These are phyloP conservation scores for Cutaneotrichosporon sp. DNA, from an alignment of 1,284 basidiomycete species.

Conservation along the genomic window DNA sequence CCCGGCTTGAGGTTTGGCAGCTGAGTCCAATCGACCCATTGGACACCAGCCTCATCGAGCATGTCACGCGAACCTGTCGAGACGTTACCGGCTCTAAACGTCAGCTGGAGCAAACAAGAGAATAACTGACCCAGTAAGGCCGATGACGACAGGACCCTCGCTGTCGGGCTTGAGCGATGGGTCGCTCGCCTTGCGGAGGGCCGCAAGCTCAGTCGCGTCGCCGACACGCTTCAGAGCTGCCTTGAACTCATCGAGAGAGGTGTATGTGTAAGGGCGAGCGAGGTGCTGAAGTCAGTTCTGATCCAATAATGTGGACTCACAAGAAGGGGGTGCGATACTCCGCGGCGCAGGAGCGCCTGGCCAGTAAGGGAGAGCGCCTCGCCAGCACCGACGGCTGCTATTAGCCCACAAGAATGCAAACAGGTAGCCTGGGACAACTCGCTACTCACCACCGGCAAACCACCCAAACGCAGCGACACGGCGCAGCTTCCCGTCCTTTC, in stretches of 20 bases:
- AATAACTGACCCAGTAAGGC: slow-evolving; percentile 66
- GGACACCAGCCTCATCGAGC: slow-evolving; percentile 64
- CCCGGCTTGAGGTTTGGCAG: slow-evolving; percentile 55
- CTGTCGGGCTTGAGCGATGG: slow-evolving; percentile 19
- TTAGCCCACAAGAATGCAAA: slow-evolving; percentile 1
- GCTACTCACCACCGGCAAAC: slow-evolving; percentile 69
- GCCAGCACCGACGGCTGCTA: slow-evolving; percentile 69
- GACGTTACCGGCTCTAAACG: slow-evolving; percentile 66
- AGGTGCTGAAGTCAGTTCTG: slow-evolving; percentile 56
- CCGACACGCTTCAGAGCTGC: slow-evolving; percentile 60
- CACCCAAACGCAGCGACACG: slow-evolving; percentile 82
- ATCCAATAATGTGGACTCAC: slow-evolving; percentile 49
- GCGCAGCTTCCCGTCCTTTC: slow-evolving; percentile 53
- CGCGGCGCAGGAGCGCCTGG: slow-evolving; percentile 67
- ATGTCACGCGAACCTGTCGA: slow-evolving; percentile 68
- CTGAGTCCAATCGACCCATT: slow-evolving; percentile 57
- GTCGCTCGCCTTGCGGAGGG: slow-evolving; percentile 2
- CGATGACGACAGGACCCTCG: slow-evolving; percentile 72
- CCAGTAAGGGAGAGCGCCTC: slow-evolving; percentile 75
- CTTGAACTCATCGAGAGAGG: slow-evolving; percentile 59
- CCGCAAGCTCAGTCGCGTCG: slow-evolving; percentile 29
- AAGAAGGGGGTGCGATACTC: slow-evolving; percentile 74
- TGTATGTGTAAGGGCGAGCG: slow-evolving; percentile 70
- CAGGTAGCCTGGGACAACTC: background rate
- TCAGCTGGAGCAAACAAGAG: background rate